Evolutionary conservation across 2,329 filamentous ascomycete genomes (phyloP), one percentile per base, ranked within the genome.

Genomic region (Corinectria fuckeliana): DNA sequence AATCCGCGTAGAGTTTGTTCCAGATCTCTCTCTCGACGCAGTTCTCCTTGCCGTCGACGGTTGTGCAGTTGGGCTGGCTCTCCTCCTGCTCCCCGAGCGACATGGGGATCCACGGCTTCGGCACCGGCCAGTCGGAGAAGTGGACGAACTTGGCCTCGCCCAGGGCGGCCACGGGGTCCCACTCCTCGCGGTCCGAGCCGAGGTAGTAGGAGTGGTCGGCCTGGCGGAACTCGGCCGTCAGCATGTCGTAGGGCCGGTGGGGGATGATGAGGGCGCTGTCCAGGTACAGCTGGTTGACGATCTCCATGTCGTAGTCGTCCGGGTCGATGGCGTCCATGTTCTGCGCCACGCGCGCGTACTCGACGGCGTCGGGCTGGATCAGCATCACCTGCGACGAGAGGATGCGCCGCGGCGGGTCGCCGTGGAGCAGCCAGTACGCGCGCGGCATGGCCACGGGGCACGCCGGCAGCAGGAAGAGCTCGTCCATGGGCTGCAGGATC

Each of bases 381-480:
- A 89, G 80, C 67, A 88, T 79, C 30, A 89, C 70, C 23, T 85
- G 78, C 2, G 84, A 84, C 5, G 86, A 85, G 18, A 91, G 78
- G 7, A 28, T 9, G 2, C 42, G 21, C 25, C 28, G n/a, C 5
- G 25, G 14, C 4, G 25, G 42, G 9, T 81, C 80, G 66, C 80
- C 80, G 8, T 76, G 77, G 2, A 80, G 76, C 4, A 86, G 78
- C 89, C 89, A 91, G 73, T 91, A 91, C 13, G 89, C 89, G 23
- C 86, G 84, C 2, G 89, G 87, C 83, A 91, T 88, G 11, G 88
- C 88, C 13, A 89, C 81, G 5, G 82, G 78, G 3, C 83, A 81
- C 1, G 78, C 73, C 0, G 89, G 89, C 7, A 89, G 78, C 38
- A 88, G 81, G 76, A 92, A 91, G 2, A 91, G 81, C 64, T 91